Percentiles rank a stretch among this genome's conserved stretches.
Evolutionary conservation across 352 stramenopile species (phyloP).

Genomic region (Globisporangium cylindrosporum): DNA sequence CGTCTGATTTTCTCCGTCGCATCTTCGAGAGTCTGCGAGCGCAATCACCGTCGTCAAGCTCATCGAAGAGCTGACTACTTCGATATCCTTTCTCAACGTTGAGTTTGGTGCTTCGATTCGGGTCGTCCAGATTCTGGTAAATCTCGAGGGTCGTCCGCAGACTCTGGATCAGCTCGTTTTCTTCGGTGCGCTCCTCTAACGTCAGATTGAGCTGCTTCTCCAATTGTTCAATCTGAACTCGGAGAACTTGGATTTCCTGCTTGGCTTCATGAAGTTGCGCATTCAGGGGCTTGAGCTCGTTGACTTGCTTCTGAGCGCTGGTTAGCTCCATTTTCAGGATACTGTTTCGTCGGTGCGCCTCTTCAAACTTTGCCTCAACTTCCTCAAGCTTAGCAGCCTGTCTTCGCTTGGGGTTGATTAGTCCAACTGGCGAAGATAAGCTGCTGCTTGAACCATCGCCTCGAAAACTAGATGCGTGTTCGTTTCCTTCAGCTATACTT

Average conservation of each 20-base stretch:
- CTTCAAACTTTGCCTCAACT: slow-evolving; percentile 45
- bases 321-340: slow-evolving; percentile 49
- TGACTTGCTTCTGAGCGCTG: slow-evolving; percentile 51
- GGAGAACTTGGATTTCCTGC: slow-evolving; percentile 34
- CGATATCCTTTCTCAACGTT: slow-evolving; percentile 15
- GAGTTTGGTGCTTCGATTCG: slow-evolving; percentile 19
- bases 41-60: slow-evolving; percentile 17
- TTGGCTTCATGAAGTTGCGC: slow-evolving; percentile 30
- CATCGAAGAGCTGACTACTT: background rate
- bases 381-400: slow-evolving; percentile 23
- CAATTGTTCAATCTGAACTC: slow-evolving; percentile 24
- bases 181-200: slow-evolving; percentile 38
- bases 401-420: slow-evolving; percentile 22
- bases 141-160: slow-evolving; percentile 53
- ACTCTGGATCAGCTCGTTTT: slow-evolving; percentile 56
- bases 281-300: slow-evolving; percentile 46
- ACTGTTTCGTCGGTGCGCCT: slow-evolving; percentile 38
- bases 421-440: slow-evolving; percentile 14
- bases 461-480: too few relatives aligned
- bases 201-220: slow-evolving; percentile 26
- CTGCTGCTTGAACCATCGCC: background rate
- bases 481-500: background rate
- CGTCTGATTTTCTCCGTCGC: slow-evolving; percentile 27
- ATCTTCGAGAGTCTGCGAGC: slow-evolving; percentile 1
- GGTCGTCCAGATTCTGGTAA: slow-evolving; percentile 61